Evolutionary conservation across 2,329 filamentous ascomycete species (phyloP), one percentile per base, ranked within the genome.

Genomic region (Aureobasidium sp.): DNA sequence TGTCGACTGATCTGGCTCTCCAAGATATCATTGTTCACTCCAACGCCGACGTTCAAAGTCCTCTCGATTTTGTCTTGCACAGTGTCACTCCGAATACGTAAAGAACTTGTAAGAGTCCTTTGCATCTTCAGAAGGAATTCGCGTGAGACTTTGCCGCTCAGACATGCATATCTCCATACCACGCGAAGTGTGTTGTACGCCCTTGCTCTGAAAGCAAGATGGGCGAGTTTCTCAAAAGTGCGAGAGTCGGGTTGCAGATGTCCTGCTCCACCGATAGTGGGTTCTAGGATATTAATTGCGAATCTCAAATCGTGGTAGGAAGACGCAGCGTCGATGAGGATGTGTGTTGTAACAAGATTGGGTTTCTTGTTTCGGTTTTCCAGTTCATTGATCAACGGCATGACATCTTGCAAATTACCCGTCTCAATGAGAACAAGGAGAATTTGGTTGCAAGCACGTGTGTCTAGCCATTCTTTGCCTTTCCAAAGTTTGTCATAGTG

Each of bases 101-200:
- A 23, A 23, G 44, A 15, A 3, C 8, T 17, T 5, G 17, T 12
- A 2, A 60, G n/a, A 6, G 29, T 50, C 34, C 34, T 51, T 51
- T 51, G 23, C 56, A 61, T 52, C 13, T 44, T 41, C 10, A 9
- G n/a, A 9, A 42, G n/a, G 10, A 60, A 17, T 6, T 26, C 23
- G n/a, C 44, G 56, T 5, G 51, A 50, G 6, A 69, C 64, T 17
- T 69, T 58, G 3, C 70, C 70, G 23, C 63, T 53, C 17, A 66
- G 64, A 61, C 70, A 72, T 17, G 70, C 70, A 62, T 73, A 71
- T 8, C 69, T 67, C 71, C 71, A 74, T 20, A 73, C 61, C 1
- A 72, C 68, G 20, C 70, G 65, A n/a, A 70, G 57, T 51, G 68
- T 66, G 48, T 73, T 73, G 64, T 65, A 69, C 55, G 64, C 66